A percentile compares a stretch with the other conserved stretches of the same genome.
Evolutionary conservation across 164 flowering plant genomes (phyloP).

Genomic region (Piper betle): DNA sequence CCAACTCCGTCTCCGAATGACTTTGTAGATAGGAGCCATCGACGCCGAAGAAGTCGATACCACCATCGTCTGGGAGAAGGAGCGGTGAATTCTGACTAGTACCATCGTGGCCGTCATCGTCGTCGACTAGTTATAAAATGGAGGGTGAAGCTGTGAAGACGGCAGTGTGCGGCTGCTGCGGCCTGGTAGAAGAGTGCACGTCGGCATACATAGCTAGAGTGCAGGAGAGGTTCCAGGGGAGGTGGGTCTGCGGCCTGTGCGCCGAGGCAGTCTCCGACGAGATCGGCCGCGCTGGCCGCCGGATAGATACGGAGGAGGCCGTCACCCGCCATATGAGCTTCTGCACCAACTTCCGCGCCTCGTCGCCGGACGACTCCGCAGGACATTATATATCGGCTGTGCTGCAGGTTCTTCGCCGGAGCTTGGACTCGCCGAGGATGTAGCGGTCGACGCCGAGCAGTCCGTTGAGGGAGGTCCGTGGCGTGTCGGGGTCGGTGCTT

Average conservation of each 20-base stretch:
- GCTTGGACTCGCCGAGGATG: conserved; percentile 52
- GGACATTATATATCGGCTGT: conserved; percentile 58
- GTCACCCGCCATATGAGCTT: conserved; percentile 49
- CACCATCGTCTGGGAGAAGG: conserved; percentile 45
- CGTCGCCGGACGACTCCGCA: conserved; percentile 50
- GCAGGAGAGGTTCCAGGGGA: conserved; percentile 44
- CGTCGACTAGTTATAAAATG: too few relatives aligned
- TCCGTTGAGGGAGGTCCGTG: conserved; percentile 19
- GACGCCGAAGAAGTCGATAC: conserved; percentile 35
- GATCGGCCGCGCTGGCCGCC: conserved; percentile 34
- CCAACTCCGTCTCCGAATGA: too few relatives aligned
- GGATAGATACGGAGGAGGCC: conserved; percentile 66
- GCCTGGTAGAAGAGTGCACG: conserved; percentile 76
- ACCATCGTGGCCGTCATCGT: too few relatives aligned
- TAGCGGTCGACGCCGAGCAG: conserved; percentile 46
- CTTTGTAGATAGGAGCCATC: too few relatives aligned
- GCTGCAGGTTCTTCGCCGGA: conserved; percentile 51
- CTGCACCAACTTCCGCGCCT: conserved; percentile 38
- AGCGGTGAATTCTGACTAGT: conserved; percentile 46
- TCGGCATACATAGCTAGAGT: conserved; percentile 43
- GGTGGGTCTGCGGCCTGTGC: conserved; percentile 88
- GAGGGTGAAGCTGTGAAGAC: conserved; percentile 41
- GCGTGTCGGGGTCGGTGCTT: conserved; percentile 11
- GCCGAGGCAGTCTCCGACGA: conserved; percentile 72
- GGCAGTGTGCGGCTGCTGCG: conserved; percentile 67